A percentile compares a stretch with the other conserved stretches of the same genome.
These are phyloP conservation scores for Alternaria arbusti DNA, from an alignment of 2,329 filamentous ascomycete genomes.

Conservation along the genomic window DNA sequence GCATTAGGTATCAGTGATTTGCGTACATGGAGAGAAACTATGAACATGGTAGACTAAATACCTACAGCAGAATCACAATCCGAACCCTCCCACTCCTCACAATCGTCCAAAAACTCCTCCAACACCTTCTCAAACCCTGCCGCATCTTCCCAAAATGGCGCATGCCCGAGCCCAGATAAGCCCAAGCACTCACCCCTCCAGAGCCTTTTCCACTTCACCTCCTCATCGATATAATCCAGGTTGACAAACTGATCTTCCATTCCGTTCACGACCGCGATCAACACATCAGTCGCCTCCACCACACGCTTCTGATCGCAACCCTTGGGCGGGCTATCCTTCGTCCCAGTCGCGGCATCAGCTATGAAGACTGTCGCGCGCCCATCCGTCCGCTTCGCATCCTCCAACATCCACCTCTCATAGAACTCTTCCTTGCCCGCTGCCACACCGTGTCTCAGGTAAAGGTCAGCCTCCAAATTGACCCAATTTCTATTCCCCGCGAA, in stretches of 20 bases:
- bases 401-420: conserved; percentile 37
- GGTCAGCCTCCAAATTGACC: conserved; percentile 20
- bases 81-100: background rate
- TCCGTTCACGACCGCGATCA: conserved; percentile 40
- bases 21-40: background rate
- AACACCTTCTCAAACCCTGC: conserved; percentile 21
- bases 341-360: conserved; percentile 23
- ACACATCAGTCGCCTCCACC: conserved; percentile 25
- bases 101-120: conserved; percentile 25
- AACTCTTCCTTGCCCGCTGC: conserved; percentile 12
- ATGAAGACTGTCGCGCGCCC: conserved; percentile 33
- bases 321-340: conserved; percentile 2
- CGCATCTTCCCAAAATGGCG: conserved; percentile 42
- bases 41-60: background rate
- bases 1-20: background rate
- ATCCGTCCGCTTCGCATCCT: conserved; percentile 35
- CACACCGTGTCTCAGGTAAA: conserved; percentile 20
- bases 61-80: background rate
- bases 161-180: conserved; percentile 34
- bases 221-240: conserved; percentile 38
- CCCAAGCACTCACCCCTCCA: conserved; percentile 36
- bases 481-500: conserved; percentile 22
- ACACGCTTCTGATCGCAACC: conserved; percentile 30
- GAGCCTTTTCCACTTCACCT: conserved; percentile 31
- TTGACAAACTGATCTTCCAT: conserved; percentile 39